These are phyloP conservation scores for Hypoxylon trugodes DNA, from an alignment of 495 filamentous ascomycete genomes.

Conservation along the genomic window DNA sequence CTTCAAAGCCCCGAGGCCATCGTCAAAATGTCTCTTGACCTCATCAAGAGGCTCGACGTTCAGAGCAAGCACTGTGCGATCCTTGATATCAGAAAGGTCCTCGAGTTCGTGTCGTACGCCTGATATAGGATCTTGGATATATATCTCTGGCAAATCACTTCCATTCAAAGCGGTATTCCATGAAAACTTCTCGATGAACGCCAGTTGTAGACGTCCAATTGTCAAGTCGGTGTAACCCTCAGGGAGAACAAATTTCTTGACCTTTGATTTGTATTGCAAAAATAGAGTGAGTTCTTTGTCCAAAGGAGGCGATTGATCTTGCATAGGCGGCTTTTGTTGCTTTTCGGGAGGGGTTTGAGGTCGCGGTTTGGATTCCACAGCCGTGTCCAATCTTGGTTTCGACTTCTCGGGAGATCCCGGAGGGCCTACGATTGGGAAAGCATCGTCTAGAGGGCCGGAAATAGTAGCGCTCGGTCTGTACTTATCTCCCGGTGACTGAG, in stretches of 20 bases:
- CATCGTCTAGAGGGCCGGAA: slow-evolving; percentile 54
- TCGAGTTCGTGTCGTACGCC: slow-evolving; percentile 96
- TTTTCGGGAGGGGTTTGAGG: slow-evolving; percentile 53
- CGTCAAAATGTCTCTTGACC: slow-evolving; percentile 95
- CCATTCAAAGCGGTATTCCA: slow-evolving; percentile 98
- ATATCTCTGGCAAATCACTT: slow-evolving; percentile 92
- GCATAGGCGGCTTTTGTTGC: slow-evolving; percentile 45
- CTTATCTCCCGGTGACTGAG: slow-evolving; percentile 69
- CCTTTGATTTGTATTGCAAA: slow-evolving; percentile 93
- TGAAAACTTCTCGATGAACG: slow-evolving; percentile 99
- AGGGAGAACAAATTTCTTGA: slow-evolving; percentile 92
- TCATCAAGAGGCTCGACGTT: slow-evolving; percentile 97
- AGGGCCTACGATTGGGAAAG: slow-evolving; percentile 45
- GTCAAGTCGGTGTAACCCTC: slow-evolving; percentile 85
- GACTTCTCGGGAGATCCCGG: slow-evolving; percentile 44
- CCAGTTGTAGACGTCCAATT: slow-evolving; percentile 86
- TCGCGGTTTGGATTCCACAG: slow-evolving; percentile 34
- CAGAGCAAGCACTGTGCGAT: slow-evolving; percentile 89
- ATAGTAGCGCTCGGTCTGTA: slow-evolving; percentile 62
- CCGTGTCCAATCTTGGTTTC: slow-evolving; percentile 31
- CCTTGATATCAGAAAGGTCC: slow-evolving; percentile 93
- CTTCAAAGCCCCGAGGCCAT: slow-evolving; percentile 82
- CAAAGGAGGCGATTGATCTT: slow-evolving; percentile 76
- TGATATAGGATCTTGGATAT: slow-evolving; percentile 94
- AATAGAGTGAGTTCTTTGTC: slow-evolving; percentile 95